phyloP scores from a whole-genome alignment of 2,329 filamentous ascomycete genomes.

The Fusarium sororula region DNA sequence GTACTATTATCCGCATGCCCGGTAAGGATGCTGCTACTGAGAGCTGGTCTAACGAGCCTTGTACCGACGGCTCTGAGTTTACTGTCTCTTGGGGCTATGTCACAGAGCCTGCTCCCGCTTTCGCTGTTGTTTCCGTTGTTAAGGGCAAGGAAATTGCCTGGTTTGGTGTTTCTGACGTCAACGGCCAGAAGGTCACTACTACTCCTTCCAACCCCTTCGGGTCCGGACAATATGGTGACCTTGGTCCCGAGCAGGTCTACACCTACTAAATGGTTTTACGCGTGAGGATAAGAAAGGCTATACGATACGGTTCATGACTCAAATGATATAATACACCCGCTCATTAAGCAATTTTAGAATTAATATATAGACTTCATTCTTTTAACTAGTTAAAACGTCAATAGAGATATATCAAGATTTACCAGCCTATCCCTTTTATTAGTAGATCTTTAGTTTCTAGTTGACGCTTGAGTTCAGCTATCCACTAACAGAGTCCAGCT shows the following conservation, averaged over 20 bases:
- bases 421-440: rapidly evolving
- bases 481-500: rapidly evolving
- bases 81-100: slow-evolving; percentile 33
- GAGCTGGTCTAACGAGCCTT: slow-evolving; percentile 29
- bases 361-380: not conserved
- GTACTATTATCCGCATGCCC: slow-evolving; percentile 26
- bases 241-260: slow-evolving; percentile 33
- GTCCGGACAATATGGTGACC: slow-evolving; percentile 17
- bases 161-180: slow-evolving; percentile 32
- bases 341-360: not conserved
- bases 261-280: slow-evolving; percentile 8
- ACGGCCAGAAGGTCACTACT: slow-evolving; percentile 24
- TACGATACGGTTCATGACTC: not conserved
- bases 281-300: no score
- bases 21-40: slow-evolving; percentile 20
- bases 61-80: slow-evolving; percentile 13
- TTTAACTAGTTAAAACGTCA: rapidly evolving
- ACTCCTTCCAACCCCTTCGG: slow-evolving; percentile 22
- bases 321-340: not conserved
- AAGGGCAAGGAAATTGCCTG: slow-evolving; percentile 32
- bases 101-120: slow-evolving; percentile 26
- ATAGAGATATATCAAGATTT: not conserved
- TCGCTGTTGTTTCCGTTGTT: slow-evolving; percentile 29
- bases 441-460: rapidly evolving
- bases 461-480: rapidly evolving